phyloP scores from a whole-genome alignment of 2,329 filamentous ascomycete genomes.

The Monosporascus sp. region DNA sequence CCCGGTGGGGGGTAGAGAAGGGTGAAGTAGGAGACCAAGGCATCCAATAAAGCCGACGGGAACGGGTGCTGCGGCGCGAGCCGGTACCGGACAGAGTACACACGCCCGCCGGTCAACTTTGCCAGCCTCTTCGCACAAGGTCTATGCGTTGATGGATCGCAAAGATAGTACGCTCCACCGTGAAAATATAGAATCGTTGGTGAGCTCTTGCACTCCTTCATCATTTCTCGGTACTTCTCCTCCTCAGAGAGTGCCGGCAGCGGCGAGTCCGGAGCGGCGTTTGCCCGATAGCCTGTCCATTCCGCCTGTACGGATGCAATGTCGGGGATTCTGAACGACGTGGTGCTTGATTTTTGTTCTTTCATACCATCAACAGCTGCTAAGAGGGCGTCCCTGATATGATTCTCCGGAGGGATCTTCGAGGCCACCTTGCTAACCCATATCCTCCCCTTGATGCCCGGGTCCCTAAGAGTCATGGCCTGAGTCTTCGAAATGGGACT shows the following conservation, averaged over 20 bases:
- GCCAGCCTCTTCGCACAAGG: conserved; percentile 54
- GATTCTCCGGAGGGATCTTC: conserved; percentile 51
- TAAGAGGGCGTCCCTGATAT: conserved; percentile 52
- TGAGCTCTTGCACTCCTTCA: conserved; percentile 59
- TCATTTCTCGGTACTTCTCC: conserved; percentile 60
- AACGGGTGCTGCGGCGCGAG: conserved; percentile 71
- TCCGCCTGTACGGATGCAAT: conserved; percentile 60
- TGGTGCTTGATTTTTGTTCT: conserved; percentile 23
- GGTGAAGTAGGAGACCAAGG: conserved; percentile 64
- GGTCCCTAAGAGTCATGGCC: conserved; percentile 24
- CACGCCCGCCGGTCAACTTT: conserved; percentile 59
- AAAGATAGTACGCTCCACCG: conserved; percentile 68
- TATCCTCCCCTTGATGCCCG: conserved; percentile 64
- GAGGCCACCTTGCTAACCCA: conserved; percentile 73
- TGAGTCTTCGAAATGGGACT: conserved; percentile 58
- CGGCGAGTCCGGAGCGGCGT: conserved; percentile 41
- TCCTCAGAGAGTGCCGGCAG: conserved; percentile 54
- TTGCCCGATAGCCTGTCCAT: conserved; percentile 66
- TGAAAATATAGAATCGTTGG: conserved; percentile 69
- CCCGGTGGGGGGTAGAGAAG: conserved; percentile 66
- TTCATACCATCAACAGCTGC: conserved; percentile 51
- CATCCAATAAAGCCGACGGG: conserved; percentile 68
- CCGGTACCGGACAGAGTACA: conserved; percentile 68
- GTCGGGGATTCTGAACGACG: conserved; percentile 39
- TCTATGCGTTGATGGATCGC: conserved; percentile 66